Base-by-base conservation (phyloP, 495 filamentous ascomycete genomes). In the Baudoinia panamericana region DNA sequence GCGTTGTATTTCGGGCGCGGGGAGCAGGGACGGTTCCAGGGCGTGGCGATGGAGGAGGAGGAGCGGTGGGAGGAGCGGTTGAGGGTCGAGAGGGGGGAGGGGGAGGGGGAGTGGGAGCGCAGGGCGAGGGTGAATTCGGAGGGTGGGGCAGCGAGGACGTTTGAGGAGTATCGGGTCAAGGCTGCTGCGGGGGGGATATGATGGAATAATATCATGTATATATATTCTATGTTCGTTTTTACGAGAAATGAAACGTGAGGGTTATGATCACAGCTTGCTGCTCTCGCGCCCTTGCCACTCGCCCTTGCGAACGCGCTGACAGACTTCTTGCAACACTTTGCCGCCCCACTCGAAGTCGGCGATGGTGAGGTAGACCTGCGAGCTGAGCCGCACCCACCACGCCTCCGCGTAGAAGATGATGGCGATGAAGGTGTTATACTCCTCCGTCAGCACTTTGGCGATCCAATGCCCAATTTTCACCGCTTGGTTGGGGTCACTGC, bases 341-440 rank as follows among this genome's bases (percentile, higher is more conserved):
- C 63, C 84, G 15, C 68, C 68, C 73, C 75, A 82, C 56, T 78
- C 74, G 51, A 92, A 92, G 63, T 94, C 85, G 1, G 65, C 66
- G 38, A 73, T 53, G 25, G 84, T 83, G 26, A 93, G 55, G 59
- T 83, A 96, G 0, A 84, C 65, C 68, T 93, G 84, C 10, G 68
- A 84, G 55, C 78, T 84, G 26, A 93, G 49, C 21, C 88, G 63
- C 4, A 67, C 67, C 82, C 80, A 94, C 52, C 72, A 65, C 20
- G 59, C 59, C 2, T 68, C 69, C 2, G 58, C 63, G 55, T 84
- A 78, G 7, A 60, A 59, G 36, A 70, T 73, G 6, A 82, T 51
- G 0, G 76, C 66, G 20, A 88, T 62, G 56, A 81, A 87, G 0
- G 84, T 85, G 26, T 78, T 63, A 51, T 75, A 75, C 26, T 84